Evolutionary conservation across 257 asterid species (phyloP).

Genomic region (Nicotiana knightiana): DNA sequence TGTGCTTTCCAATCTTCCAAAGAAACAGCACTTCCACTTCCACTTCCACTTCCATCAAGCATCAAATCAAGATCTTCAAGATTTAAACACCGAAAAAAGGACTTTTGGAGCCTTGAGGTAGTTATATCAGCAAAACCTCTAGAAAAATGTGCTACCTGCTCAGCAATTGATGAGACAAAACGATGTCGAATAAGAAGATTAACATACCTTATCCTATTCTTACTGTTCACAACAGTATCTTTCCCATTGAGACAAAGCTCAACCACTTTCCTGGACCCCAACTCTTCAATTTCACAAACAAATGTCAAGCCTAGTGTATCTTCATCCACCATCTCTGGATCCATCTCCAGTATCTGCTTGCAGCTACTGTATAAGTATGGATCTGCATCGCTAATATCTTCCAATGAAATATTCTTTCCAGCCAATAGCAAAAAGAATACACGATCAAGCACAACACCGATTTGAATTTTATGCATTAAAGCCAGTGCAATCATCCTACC

Average conservation of each 20-base stretch:
- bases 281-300: slow-evolving; percentile 58
- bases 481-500: slow-evolving; percentile 86
- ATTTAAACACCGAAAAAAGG: slow-evolving; percentile 58
- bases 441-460: slow-evolving; percentile 71
- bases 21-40: slow-evolving; percentile 63
- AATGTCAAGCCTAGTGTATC: slow-evolving; percentile 78
- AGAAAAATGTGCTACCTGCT: slow-evolving; percentile 53
- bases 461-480: slow-evolving; percentile 78
- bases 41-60: slow-evolving; percentile 66
- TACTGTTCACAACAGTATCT: slow-evolving; percentile 50
- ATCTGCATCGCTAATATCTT: slow-evolving; percentile 71
- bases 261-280: slow-evolving; percentile 61
- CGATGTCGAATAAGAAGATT: slow-evolving; percentile 57
- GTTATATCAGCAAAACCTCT: slow-evolving; percentile 60
- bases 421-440: slow-evolving; percentile 58
- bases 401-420: slow-evolving; percentile 50
- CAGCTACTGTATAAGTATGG: slow-evolving; percentile 73
- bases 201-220: slow-evolving; percentile 64
- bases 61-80: slow-evolving; percentile 62
- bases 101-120: slow-evolving; percentile 24
- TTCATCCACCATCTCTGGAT: slow-evolving; percentile 64
- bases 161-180: slow-evolving; percentile 50
- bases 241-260: slow-evolving; percentile 65
- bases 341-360: slow-evolving; percentile 41
- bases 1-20: slow-evolving; percentile 88